Percentiles rank a stretch among this genome's conserved stretches.
Evolutionary conservation across 148 eudicot genomes (phyloP).

Genomic region (Drosera capensis): DNA sequence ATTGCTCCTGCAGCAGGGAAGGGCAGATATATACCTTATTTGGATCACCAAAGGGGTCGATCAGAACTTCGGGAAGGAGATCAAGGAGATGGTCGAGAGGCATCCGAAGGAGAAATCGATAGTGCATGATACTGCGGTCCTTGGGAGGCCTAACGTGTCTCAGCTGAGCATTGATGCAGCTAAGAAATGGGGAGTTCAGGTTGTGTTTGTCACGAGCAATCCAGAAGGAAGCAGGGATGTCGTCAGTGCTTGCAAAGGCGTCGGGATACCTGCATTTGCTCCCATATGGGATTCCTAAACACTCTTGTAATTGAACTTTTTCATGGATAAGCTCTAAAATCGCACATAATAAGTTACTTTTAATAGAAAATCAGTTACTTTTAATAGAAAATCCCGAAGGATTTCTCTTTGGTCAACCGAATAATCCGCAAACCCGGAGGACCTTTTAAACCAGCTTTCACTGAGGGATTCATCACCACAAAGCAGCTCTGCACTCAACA

Average conservation of each 20-base stretch:
- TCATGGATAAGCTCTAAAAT: too few species aligned
- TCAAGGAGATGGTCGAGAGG: conserved; percentile 22
- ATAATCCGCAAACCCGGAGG: too few species aligned
- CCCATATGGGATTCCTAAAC: conserved; percentile 47
- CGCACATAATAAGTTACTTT: too few species aligned
- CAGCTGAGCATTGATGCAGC: conserved; percentile 31
- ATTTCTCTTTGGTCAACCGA: too few species aligned
- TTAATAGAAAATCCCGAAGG: too few species aligned
- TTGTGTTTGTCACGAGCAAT: conserved; percentile 35
- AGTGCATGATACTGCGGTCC: conserved; percentile 30
- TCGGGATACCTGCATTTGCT: conserved; percentile 33
- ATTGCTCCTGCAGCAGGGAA: conserved; percentile 23
- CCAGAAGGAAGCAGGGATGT: conserved; percentile 41
- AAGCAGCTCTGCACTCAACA: too few species aligned
- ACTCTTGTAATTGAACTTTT: too few species aligned
- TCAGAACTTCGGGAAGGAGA: conserved; percentile 30
- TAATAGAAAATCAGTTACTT: too few species aligned
- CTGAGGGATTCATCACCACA: too few species aligned
- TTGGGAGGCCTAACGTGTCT: conserved; percentile 29
- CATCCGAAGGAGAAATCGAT: conserved; percentile 25
- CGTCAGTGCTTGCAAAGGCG: conserved; percentile 27
- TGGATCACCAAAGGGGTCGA: conserved; percentile 41
- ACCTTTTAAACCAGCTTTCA: too few species aligned
- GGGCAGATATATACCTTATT: conserved; percentile 24
- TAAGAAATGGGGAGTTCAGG: conserved; percentile 23